Conservation (phyloP, 2,329 filamentous ascomycete genomes). For the Diaporthe sp. region DNA sequence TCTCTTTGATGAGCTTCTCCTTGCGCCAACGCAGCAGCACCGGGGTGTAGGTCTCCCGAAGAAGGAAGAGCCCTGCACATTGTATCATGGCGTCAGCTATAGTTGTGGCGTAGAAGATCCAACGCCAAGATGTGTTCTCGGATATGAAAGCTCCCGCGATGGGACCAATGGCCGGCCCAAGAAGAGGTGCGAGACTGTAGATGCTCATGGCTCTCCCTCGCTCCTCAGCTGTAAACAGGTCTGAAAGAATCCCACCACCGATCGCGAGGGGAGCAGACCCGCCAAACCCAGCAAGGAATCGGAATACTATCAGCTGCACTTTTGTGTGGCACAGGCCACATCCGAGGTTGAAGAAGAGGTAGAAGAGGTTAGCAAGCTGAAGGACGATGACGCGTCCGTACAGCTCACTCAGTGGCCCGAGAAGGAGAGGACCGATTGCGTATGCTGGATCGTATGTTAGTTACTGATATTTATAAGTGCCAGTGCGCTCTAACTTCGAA, state of each 20-base stretch:
- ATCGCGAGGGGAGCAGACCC: conserved; percentile 67
- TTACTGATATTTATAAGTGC: background rate
- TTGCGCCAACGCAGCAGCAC: conserved; percentile 68
- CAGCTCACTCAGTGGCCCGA: conserved; percentile 68
- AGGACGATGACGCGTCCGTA: conserved; percentile 69
- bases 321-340: conserved; percentile 66
- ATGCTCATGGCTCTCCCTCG: conserved; percentile 74
- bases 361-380: conserved; percentile 68
- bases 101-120: conserved; percentile 79
- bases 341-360: conserved; percentile 67
- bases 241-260: conserved; percentile 61
- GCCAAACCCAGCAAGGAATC: conserved; percentile 71
- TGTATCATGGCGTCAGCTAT: conserved; percentile 75
- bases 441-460: conserved; percentile 32
- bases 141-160: conserved; percentile 77
- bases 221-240: conserved; percentile 71
- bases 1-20: conserved; percentile 70
- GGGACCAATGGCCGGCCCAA: conserved; percentile 76
- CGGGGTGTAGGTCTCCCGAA: conserved; percentile 77
- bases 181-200: conserved; percentile 74
- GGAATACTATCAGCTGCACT: conserved; percentile 68
- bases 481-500: background rate
- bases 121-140: conserved; percentile 77
- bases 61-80: conserved; percentile 69
- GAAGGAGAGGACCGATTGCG: conserved; percentile 60